phyloP scores from a whole-genome alignment of 345 rosid genomes.

The Iberis pinnata region DNA sequence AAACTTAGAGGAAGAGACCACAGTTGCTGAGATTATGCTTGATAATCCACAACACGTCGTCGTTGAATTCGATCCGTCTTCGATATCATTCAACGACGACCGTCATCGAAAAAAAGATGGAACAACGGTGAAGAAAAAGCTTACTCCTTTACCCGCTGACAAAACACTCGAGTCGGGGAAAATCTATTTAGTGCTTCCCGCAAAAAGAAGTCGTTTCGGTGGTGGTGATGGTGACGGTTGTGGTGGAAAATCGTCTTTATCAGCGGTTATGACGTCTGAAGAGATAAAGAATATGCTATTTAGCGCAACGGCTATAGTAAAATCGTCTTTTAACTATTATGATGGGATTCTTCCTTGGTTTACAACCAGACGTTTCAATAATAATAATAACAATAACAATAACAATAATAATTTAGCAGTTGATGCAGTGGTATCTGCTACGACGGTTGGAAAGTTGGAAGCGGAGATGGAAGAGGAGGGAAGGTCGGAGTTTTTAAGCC shows the following conservation, averaged over 20 bases:
- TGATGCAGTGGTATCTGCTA: constrained; percentile 26
- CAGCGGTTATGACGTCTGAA: constrained; percentile 32
- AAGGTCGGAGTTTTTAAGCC: constrained; percentile 50
- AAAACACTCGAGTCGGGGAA: constrained; percentile 46
- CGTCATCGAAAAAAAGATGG: not conserved
- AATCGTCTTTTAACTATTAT: constrained; percentile 30
- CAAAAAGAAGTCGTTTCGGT: no score
- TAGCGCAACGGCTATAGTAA: constrained; percentile 43
- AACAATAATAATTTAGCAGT: constrained; percentile 29
- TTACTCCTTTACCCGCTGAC: constrained; percentile 67
- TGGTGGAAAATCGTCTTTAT: constrained; percentile 12
- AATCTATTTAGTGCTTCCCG: constrained; percentile 57
- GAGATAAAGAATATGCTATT: constrained; percentile 43
- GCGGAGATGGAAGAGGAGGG: constrained; percentile 32
- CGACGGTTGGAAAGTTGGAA: constrained; percentile 20
- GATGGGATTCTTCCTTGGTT: constrained; percentile 50
- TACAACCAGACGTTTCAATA: constrained; percentile 17
- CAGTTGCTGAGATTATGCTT: constrained; percentile 78
- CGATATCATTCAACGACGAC: constrained; percentile 20
- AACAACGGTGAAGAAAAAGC: constrained; percentile 32
- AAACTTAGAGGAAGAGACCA: constrained; percentile 38
- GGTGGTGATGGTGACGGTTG: no score
- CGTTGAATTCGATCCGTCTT: constrained; percentile 46
- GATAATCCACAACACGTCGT: constrained; percentile 73
- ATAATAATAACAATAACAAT: not conserved